Evolutionary conservation across 306 rosid species (phyloP), one percentile per base, ranked within the genome.

Genomic region (Betula pendula): DNA sequence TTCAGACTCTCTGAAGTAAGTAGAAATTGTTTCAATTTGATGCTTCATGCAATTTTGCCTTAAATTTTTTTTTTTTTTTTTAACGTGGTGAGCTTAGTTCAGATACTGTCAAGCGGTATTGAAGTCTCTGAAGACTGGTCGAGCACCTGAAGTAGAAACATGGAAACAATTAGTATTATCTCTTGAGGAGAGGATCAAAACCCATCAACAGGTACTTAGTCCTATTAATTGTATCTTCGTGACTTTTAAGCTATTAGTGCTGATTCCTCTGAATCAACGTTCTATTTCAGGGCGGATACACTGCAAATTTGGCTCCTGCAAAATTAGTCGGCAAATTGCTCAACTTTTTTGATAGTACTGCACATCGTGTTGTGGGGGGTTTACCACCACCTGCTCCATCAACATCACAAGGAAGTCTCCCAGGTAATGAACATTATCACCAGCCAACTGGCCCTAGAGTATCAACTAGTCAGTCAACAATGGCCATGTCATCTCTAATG

Each of bases 311-410:
- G 78, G 97, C 91, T 81, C 89, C 97, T 4, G 89, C 81, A 79
- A 92, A 92, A 67, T 78, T 93, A 79, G 95, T 89, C 2, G 97
- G 93, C 74, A 94, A 92, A 80, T 80, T 94, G 80, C 96, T 88
- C 45, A 89, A 90, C 83, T 89, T 94, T 81, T 82, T 94, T 81
- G 97, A 94, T 81, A 92, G 85, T 76, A 94, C 98, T 17, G 97
- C 98, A 25, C 94, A 90, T 83, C 91, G 94, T 63, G 98, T 94
- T 80, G 97, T 94, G 65, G 97, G 98, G 29, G 96, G 96, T 60
- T 78, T 92, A 45, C 96, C 97, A 7, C 98, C 98, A 42, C 94
- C 96, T 59, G 90, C 87, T 53, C 95, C 98, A 74, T 79, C 89
- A 31, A 70, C 80, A 27, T 81, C 90, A 31, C 97, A 81, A 24